A percentile compares a stretch with the other conserved stretches of the same genome.
Conservation (phyloP, 192 early-diverging fungal species). For the Funneliformis geosporum region DNA sequence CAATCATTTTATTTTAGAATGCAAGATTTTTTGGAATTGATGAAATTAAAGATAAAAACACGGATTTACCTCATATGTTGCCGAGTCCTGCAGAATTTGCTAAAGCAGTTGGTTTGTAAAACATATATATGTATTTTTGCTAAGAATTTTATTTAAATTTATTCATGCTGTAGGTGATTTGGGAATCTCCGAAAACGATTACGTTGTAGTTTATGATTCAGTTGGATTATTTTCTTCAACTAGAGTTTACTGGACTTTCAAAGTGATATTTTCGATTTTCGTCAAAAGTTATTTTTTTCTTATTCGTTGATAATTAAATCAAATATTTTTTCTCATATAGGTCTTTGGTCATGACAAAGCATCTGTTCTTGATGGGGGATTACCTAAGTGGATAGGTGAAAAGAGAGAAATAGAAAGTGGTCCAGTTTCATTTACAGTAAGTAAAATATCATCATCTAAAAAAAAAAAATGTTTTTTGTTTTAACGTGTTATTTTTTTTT, state of each 20-base stretch:
- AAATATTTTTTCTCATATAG: constrained; percentile 37
- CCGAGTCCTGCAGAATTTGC: constrained; percentile 75
- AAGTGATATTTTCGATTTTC: constrained; percentile 44
- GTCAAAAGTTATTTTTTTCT: background rate
- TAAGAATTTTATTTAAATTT: constrained; percentile 2
- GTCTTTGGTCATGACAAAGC: constrained; percentile 89
- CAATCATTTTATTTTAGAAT: constrained; percentile 42
- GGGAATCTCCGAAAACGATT: constrained; percentile 77
- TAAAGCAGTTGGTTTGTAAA: constrained; percentile 62
- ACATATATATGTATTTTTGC: constrained; percentile 2
- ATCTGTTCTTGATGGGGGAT: constrained; percentile 87
- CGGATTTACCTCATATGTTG: constrained; percentile 87
- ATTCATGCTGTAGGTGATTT: constrained; percentile 52
- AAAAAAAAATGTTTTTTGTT: background rate
- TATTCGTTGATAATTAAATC: background rate
- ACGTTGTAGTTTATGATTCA: constrained; percentile 90
- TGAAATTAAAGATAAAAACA: constrained; percentile 70
- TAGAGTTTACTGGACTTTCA: constrained; percentile 94
- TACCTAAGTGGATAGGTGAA: constrained; percentile 72
- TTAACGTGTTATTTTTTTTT: background rate
- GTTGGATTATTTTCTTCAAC: constrained; percentile 78
- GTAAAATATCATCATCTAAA: background rate
- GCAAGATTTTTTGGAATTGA: constrained; percentile 94
- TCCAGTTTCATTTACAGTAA: constrained; percentile 22
- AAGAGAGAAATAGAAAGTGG: constrained; percentile 42